Base-by-base conservation (phyloP, 2,329 filamentous ascomycete species). In the Apiospora malaysiana region DNA sequence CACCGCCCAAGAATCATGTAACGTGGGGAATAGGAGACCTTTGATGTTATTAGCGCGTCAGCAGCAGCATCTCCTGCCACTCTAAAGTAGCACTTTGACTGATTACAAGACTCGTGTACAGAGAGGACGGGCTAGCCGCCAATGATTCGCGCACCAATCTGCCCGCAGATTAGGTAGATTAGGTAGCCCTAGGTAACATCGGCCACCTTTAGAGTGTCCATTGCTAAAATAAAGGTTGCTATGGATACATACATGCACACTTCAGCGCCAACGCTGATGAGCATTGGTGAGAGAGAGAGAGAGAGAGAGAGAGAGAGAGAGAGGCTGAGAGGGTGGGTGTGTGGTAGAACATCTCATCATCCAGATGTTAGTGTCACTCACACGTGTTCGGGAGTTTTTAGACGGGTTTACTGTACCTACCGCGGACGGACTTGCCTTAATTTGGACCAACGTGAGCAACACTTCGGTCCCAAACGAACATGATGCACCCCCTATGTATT, bases 301-400 rank as follows among this genome's bases (percentile, higher is more conserved):
- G 3, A 32, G 32, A 3, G 32, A 32, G 32, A 32, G 32, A 6
- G 32, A 32, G 32, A 32, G 32, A 3, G 32, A 32, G 32, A 32
- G 32, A 6, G 3, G n/a, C n/a, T n/a, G n/a, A 27, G 14, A 21
- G 43, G 10, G 43, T 42, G 6, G 10, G 43, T 46, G 43, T 46
- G 45, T 47, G 3, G 45, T n/a, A 18, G 45, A 47, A 2, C 45
- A 59, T 27, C 16, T 59, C 42, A 45, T 37, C 51, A 5, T 32
- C 32, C 32, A 63, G 56, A 63, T 63, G 32, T 40, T 63, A 63
- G 56, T 63, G 56, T 45, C 42, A 45, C 42, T 45, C 56, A 63
- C 56, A 63, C 56, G 56, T 63, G 56, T 23, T 63, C 56, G 56
- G 56, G 56, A 40, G 32, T 23, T 63, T 40, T 40, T n/a, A 40